A percentile compares a stretch with the other conserved stretches of the same genome.
These are phyloP conservation scores for Porogramme epimiltina DNA, from an alignment of 1,284 basidiomycete genomes.

Conservation along the genomic window DNA sequence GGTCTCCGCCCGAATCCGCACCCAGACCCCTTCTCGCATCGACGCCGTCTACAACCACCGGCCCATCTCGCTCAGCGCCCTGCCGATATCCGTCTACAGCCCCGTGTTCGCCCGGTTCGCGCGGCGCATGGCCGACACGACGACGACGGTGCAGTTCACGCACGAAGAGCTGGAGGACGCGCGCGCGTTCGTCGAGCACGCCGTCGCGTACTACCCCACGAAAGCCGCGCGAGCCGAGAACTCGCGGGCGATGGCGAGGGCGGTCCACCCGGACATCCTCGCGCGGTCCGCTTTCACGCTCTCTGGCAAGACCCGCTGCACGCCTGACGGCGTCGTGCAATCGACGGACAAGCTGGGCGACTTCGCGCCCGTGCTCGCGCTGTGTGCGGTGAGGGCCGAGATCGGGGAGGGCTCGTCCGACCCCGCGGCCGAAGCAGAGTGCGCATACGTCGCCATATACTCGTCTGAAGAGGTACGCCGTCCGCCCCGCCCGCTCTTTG, in stretches of 20 bases:
- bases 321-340: not conserved
- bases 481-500: not conserved
- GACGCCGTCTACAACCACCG: not conserved
- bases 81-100: not conserved
- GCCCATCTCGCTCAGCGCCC: not conserved
- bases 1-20: too few relatives aligned
- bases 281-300: not conserved
- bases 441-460: constrained; percentile 8
- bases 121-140: not conserved
- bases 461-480: constrained; percentile 4
- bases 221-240: not conserved
- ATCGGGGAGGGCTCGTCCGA: constrained; percentile 15
- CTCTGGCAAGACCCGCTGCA: not conserved
- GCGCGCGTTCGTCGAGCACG: not conserved
- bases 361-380: not conserved
- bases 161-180: not conserved
- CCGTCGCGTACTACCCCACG: not conserved
- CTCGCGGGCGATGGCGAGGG: not conserved
- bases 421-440: constrained; percentile 13
- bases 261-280: not conserved
- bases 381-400: constrained; percentile 17
- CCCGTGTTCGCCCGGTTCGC: not conserved
- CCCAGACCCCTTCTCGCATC: not conserved
- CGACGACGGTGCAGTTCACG: not conserved
- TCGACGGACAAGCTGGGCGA: not conserved